Evolutionary conservation across 2,329 filamentous ascomycete species (phyloP).

Genomic region (Xylariaceae sp.): DNA sequence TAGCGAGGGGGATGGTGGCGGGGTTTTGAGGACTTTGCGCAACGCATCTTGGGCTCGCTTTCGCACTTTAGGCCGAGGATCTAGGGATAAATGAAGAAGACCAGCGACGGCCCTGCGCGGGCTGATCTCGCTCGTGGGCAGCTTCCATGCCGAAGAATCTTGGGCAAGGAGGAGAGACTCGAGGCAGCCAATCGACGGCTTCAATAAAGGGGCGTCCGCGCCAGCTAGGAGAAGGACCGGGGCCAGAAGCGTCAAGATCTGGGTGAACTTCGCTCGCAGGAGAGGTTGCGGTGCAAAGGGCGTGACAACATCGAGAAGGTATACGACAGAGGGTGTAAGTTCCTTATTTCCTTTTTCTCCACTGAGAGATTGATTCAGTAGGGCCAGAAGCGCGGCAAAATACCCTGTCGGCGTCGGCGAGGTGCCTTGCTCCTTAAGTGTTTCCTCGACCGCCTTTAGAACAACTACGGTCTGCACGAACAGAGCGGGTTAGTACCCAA

Average conservation of each 20-base stretch:
- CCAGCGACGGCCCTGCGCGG: constrained; percentile 84
- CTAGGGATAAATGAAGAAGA: constrained; percentile 76
- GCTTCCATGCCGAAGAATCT: constrained; percentile 80
- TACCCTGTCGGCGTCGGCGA: constrained; percentile 83
- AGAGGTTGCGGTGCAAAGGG: constrained; percentile 79
- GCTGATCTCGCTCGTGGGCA: constrained; percentile 75
- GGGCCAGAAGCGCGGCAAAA: constrained; percentile 87
- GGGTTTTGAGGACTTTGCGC: constrained; percentile 72
- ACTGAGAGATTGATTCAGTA: constrained; percentile 72
- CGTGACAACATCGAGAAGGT: constrained; percentile 89
- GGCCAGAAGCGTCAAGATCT: constrained; percentile 81
- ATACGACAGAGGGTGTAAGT: constrained; percentile 79
- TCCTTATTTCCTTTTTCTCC: constrained; percentile 71
- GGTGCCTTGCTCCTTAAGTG: constrained; percentile 80
- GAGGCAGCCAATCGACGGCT: constrained; percentile 85
- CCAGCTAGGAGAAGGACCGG: constrained; percentile 75
- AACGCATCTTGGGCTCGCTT: constrained; percentile 90
- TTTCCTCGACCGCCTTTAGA: constrained; percentile 86
- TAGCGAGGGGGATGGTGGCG: constrained; percentile 83
- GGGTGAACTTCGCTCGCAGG: constrained; percentile 88
- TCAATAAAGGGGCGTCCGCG: constrained; percentile 79
- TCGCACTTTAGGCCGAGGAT: constrained; percentile 86
- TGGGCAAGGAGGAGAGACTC: constrained; percentile 89
- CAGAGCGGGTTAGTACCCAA: constrained; percentile 14
- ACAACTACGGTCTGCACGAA: constrained; percentile 68